Percentiles rank a stretch among this genome's conserved stretches.
Evolutionary conservation across 2,329 filamentous ascomycete species (phyloP).

Genomic region (Hypoxylon rubiginosum): DNA sequence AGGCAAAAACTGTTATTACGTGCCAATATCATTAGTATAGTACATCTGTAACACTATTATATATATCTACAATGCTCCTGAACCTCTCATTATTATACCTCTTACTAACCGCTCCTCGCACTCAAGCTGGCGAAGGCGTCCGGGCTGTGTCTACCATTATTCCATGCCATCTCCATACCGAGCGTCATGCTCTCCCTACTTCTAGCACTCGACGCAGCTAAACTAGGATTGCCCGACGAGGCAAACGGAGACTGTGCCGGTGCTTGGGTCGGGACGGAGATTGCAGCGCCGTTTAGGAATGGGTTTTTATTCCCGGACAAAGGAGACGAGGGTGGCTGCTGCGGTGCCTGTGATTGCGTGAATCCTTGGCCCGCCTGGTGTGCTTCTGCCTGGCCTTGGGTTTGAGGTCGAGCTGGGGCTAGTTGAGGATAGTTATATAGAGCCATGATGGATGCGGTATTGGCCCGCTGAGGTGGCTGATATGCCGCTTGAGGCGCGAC

Average conservation of each 20-base stretch:
- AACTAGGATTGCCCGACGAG: slow-evolving; percentile 38
- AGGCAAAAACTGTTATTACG: slow-evolving; percentile 11
- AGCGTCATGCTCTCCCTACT: slow-evolving; percentile 80
- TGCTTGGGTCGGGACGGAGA: slow-evolving; percentile 43
- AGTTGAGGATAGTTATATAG: slow-evolving; percentile 75
- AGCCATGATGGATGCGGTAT: slow-evolving; percentile 82
- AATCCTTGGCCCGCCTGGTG: slow-evolving; percentile 40
- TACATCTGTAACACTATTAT: slow-evolving; percentile 44
- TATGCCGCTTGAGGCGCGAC: slow-evolving; percentile 34
- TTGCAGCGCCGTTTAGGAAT: slow-evolving; percentile 59
- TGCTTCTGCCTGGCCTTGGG: slow-evolving; percentile 48
- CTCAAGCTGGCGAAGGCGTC: slow-evolving; percentile 85
- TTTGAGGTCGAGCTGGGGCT: slow-evolving; percentile 54
- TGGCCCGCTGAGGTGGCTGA: slow-evolving; percentile 62
- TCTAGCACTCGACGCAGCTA: slow-evolving; percentile 56
- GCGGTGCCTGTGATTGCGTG: slow-evolving; percentile 45
- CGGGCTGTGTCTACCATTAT: slow-evolving; percentile 80
- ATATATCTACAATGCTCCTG: slow-evolving; percentile 40
- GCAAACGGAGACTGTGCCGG: slow-evolving; percentile 46
- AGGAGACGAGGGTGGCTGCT: slow-evolving; percentile 53
- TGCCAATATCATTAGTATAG: slow-evolving; percentile 42
- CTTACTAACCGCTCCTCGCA: slow-evolving; percentile 65
- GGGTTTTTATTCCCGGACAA: slow-evolving; percentile 68
- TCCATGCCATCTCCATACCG: slow-evolving; percentile 74
- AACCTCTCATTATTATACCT: slow-evolving; percentile 15